Evolutionary conservation across 805 yeast genomes (phyloP).

Genomic region (Candida michaelii): DNA sequence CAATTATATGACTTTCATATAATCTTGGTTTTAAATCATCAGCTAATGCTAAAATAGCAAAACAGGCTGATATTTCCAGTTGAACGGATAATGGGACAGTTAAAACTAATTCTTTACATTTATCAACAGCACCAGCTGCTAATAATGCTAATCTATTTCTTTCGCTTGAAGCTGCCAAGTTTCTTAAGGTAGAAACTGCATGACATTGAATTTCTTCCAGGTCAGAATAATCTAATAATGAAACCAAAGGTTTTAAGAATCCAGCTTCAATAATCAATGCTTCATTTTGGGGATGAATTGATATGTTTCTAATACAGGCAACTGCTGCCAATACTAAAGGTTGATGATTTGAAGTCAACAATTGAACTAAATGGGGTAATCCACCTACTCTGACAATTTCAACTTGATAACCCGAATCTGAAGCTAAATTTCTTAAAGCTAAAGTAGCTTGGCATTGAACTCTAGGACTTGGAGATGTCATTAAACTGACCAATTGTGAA

Average conservation of each 20-base stretch:
- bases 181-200: constrained; percentile 93
- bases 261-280: constrained; percentile 96
- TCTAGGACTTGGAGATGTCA: constrained; percentile 91
- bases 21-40: constrained; percentile 88
- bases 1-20: constrained; percentile 79
- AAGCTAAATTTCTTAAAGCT: constrained; percentile 92
- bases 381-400: constrained; percentile 97
- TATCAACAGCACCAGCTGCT: constrained; percentile 93
- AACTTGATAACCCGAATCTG: constrained; percentile 92
- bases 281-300: constrained; percentile 95
- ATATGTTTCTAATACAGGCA: constrained; percentile 95
- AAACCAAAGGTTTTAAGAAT: constrained; percentile 86
- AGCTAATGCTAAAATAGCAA: constrained; percentile 94
- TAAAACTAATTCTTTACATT: constrained; percentile 84
- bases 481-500: constrained; percentile 78
- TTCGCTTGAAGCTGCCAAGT: constrained; percentile 93
- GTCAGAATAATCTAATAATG: constrained; percentile 77
- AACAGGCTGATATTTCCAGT: constrained; percentile 94
- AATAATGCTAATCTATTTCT: constrained; percentile 87
- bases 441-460: constrained; percentile 98
- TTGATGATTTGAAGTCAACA: constrained; percentile 85
- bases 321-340: constrained; percentile 95
- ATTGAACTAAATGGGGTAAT: constrained; percentile 85
- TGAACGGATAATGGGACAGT: constrained; percentile 89
- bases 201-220: constrained; percentile 98